phyloP scores from a whole-genome alignment of 2,329 filamentous ascomycete genomes.

The Sarocladium brachiariae region DNA sequence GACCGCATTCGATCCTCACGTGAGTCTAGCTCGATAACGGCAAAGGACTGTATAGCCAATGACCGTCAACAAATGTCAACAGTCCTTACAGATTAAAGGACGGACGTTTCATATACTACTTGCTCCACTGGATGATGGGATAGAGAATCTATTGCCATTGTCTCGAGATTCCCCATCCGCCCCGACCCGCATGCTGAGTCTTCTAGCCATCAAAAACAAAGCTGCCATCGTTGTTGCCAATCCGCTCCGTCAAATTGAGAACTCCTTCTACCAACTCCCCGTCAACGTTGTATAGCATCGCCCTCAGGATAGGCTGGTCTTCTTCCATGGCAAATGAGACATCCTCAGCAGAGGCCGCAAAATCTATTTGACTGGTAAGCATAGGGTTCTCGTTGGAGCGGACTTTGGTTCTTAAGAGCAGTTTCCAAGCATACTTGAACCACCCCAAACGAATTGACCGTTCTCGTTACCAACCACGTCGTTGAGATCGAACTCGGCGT shows the following conservation, averaged over 20 bases:
- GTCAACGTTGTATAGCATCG: neutral
- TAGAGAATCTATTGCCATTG: too few species aligned
- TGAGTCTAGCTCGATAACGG: too few species aligned
- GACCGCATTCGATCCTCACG: too few species aligned
- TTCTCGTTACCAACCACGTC: neutral
- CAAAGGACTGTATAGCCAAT: too few species aligned
- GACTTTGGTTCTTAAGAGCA: neutral
- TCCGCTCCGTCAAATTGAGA: neutral
- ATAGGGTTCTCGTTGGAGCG: too few species aligned
- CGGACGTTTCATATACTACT: too few species aligned
- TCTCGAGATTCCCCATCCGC: too few species aligned
- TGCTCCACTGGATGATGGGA: too few species aligned
- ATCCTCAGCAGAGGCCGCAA: neutral
- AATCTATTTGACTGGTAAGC: neutral
- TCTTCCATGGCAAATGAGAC: neutral
- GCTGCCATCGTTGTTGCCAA: neutral
- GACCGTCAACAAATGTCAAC: too few species aligned
- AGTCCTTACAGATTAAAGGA: too few species aligned
- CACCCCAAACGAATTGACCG: conserved; percentile 5
- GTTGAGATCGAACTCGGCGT: neutral
- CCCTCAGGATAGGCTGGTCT: neutral
- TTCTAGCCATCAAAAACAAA: neutral
- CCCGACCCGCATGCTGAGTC: too few species aligned
- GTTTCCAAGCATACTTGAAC: neutral
- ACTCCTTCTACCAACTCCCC: neutral